Evolutionary conservation across 116 monocot species (phyloP).

Genomic region (Trichopus zeylanicus): DNA sequence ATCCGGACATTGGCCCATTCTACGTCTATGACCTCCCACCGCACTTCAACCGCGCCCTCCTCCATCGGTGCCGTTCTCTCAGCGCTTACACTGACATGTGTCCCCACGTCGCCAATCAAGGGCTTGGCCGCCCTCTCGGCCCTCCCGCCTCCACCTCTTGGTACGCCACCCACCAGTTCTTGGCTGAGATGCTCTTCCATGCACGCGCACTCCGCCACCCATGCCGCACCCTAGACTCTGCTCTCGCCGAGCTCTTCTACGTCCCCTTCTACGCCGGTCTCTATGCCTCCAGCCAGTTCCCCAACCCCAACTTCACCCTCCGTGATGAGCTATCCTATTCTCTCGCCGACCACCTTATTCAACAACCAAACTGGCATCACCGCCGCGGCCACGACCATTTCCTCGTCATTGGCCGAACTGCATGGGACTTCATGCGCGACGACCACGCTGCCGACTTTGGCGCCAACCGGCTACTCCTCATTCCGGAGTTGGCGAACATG

Average conservation of each 20-base stretch:
- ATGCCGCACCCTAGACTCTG: slow-evolving; percentile 33
- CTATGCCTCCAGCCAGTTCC: slow-evolving; percentile 41
- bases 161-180: slow-evolving; percentile 62
- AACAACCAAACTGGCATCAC: slow-evolving; percentile 12
- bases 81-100: slow-evolving; percentile 60
- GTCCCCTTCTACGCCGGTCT: slow-evolving; percentile 68
- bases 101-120: slow-evolving; percentile 53
- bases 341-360: slow-evolving; percentile 19
- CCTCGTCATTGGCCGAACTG: slow-evolving; percentile 51
- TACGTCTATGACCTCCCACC: slow-evolving; percentile 54
- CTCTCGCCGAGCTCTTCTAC: slow-evolving; percentile 40
- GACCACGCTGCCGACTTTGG: slow-evolving; percentile 28
- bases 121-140: slow-evolving; percentile 48
- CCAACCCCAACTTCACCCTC: slow-evolving; percentile 10
- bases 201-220: slow-evolving; percentile 53
- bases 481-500: slow-evolving; percentile 45
- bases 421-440: slow-evolving; percentile 70
- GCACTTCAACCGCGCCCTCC: slow-evolving; percentile 44
- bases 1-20: slow-evolving; percentile 25
- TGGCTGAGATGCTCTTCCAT: slow-evolving; percentile 71
- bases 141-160: slow-evolving; percentile 10
- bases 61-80: slow-evolving; percentile 36
- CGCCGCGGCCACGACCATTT: slow-evolving; percentile 54
- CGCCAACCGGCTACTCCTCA: slow-evolving; percentile 44
- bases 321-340: slow-evolving; percentile 38